Base-by-base conservation (phyloP, 2,329 filamentous ascomycete species). In the Aureobasidium sp. region DNA sequence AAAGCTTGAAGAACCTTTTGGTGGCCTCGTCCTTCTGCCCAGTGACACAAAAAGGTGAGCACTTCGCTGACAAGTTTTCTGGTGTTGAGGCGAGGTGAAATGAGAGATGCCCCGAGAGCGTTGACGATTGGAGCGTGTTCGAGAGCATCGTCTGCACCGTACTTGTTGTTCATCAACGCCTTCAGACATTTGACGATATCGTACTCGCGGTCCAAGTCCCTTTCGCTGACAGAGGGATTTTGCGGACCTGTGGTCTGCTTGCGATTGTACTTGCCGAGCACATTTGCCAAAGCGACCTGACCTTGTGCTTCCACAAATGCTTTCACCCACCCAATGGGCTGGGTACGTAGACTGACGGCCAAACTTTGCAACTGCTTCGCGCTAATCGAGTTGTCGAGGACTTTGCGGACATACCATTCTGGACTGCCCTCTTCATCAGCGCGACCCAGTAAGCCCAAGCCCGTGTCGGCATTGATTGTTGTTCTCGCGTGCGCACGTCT, bases 111-210 rank as follows among this genome's bases (percentile, higher is more conserved):
- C 55, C 88, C 90, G 48, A 99, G 81, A 1, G 94, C 90, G 62
- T 95, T 86, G 66, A 97, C 87, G 66, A 97, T 90, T 72, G 93
- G 90, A 71, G 94, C 89, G 72, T 97, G 92, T 64, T 85, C 81
- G 62, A 99, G 81, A 20, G 94, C 94, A 81, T 99, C 92, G 73
- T 99, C 94, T 65, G 94, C 94, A 65, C 94, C 94, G 74, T 96
- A 97, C 74, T 96, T 97, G 83, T 97, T 99, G 84, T 99, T 99
- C 89, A 97, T 96, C 63, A 97, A 78, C 36, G 92, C 91, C 79
- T 97, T 97, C 63, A 99, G 77, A 78, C 94, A 97, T 78, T 99
- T 99, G 72, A 96, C 86, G 66, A 99, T 96, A 72, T 97, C 94
- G 73, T 97, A 97, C 77, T 96, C 92, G 68, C 89, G 86, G 71